Base-by-base conservation (phyloP, 2,329 filamentous ascomycete species). In the Aspergillus ustus region DNA sequence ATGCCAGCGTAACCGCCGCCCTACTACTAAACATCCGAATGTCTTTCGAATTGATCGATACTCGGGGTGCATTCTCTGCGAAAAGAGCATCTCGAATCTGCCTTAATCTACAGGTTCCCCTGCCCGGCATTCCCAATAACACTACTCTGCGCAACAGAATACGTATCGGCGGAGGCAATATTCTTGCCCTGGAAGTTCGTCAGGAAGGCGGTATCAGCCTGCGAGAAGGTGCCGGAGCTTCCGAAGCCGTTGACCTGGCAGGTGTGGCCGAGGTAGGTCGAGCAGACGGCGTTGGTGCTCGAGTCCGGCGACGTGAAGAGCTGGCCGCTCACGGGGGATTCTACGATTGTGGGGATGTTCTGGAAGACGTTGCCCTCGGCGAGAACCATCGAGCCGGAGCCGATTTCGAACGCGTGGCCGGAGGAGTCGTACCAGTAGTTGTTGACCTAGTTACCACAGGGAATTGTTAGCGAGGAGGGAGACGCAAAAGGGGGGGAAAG, bases 311-410 rank as follows among this genome's bases (percentile, higher is more conserved):
- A 63, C 19, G 76, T 75, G 63, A 80, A 82, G 58, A 81, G 67
- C 61, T 76, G 63, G 8, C 80, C 81, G 31, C 69, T 66, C 55
- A 78, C 72, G 13, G 63, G 66, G 20, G 70, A 66, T 61, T 82
- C 77, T 51, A 82, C 72, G 28, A 78, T 70, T 17, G 75, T 73
- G 17, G 73, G 70, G 59, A 87, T 80, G 67, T 85, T 83, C 73
- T 85, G 80, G 80, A 87, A 87, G 54, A 84, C 74, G 67, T 85
- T 86, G 44, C 85, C 85, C 75, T 87, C 85, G 2, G 82, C 82
- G 20, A 87, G 76, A 46, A 85, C 80, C 66, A 76, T 76, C 52
- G 68, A 74, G 31, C 79, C 80, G 1, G 71, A 54, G 56, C 78
- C 78, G 45, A 81, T 65, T 74, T 86, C 85, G 71, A 87, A 86